These are phyloP conservation scores for Kluyveromyces marxianus DNA, from an alignment of 1,139 yeast genomes.

Conservation along the genomic window DNA sequence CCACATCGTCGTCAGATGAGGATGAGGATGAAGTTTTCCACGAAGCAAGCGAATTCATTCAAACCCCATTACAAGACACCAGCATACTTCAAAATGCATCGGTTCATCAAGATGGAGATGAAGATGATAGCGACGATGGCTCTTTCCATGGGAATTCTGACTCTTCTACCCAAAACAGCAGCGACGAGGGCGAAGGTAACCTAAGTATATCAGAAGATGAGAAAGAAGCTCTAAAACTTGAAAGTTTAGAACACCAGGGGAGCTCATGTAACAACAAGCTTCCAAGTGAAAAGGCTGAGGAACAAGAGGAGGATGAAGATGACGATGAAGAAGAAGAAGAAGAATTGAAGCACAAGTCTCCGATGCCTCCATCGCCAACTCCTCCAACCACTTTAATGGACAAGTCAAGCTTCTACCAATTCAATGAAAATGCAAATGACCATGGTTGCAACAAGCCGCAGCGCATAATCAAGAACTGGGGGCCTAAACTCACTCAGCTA, in stretches of 20 bases:
- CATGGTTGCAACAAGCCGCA: slow-evolving; percentile 52
- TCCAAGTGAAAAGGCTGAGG: neutral
- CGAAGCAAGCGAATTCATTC: slow-evolving; percentile 26
- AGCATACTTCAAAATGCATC: slow-evolving; percentile 8
- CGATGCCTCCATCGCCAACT: slow-evolving; percentile 24
- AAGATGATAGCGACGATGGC: slow-evolving; percentile 22
- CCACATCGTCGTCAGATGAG: slow-evolving; percentile 12
- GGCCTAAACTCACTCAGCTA: slow-evolving; percentile 34
- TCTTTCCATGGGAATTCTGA: slow-evolving; percentile 2
- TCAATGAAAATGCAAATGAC: slow-evolving; percentile 47
- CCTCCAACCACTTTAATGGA: slow-evolving; percentile 45
- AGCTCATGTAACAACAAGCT: neutral
- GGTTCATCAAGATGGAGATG: slow-evolving; percentile 7
- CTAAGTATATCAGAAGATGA: slow-evolving; percentile 9
- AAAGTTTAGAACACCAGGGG: slow-evolving; percentile 8
- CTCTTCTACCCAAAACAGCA: neutral
- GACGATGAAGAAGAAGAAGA: slow-evolving; percentile 24
- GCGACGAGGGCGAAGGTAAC: slow-evolving; percentile 2
- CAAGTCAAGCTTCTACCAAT: slow-evolving; percentile 39
- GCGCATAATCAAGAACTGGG: slow-evolving; percentile 58
- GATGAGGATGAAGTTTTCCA: slow-evolving; percentile 27
- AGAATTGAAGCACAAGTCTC: slow-evolving; percentile 27
- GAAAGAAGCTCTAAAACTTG: slow-evolving; percentile 14
- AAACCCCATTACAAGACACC: neutral
- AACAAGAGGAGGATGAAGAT: slow-evolving; percentile 13